Conservation (phyloP, 805 yeast species). For the Myxozyma lipomycoides region DNA sequence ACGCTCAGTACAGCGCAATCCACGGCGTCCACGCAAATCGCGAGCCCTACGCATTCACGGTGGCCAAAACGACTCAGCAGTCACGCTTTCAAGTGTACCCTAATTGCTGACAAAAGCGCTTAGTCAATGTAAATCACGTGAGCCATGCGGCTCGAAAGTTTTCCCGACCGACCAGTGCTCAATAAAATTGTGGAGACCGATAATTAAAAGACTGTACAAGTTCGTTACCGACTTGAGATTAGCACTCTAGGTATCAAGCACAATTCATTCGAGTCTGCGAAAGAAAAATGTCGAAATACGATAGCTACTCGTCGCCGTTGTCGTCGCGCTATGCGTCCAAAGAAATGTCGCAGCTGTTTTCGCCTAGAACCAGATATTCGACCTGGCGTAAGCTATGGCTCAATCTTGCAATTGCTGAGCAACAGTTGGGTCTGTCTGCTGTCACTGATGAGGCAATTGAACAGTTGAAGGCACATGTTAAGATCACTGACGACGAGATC, state of each 20-base stretch:
- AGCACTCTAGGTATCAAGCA: too few species aligned
- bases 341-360: slow-evolving; percentile 92
- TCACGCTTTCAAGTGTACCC: background rate
- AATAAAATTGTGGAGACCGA: too few species aligned
- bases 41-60: too few species aligned
- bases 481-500: slow-evolving; percentile 89
- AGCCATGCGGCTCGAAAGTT: background rate
- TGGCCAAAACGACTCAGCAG: background rate
- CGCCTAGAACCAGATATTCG: slow-evolving; percentile 87
- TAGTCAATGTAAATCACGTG: too few species aligned
- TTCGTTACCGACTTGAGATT: too few species aligned
- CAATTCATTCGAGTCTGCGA: too few species aligned
- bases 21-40: too few species aligned
- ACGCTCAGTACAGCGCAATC: too few species aligned
- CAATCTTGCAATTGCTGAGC: slow-evolving; percentile 91
- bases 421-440: slow-evolving; percentile 78
- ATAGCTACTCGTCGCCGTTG: slow-evolving; percentile 85
- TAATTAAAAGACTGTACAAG: too few species aligned
- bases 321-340: slow-evolving; percentile 96
- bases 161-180: too few species aligned
- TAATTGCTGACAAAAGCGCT: background rate
- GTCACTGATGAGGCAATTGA: slow-evolving; percentile 88
- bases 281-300: slow-evolving; percentile 48
- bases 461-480: slow-evolving; percentile 73
- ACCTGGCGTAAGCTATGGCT: slow-evolving; percentile 99